phyloP scores from a whole-genome alignment of 495 filamentous ascomycete genomes.

The Podospora tetraspora region DNA sequence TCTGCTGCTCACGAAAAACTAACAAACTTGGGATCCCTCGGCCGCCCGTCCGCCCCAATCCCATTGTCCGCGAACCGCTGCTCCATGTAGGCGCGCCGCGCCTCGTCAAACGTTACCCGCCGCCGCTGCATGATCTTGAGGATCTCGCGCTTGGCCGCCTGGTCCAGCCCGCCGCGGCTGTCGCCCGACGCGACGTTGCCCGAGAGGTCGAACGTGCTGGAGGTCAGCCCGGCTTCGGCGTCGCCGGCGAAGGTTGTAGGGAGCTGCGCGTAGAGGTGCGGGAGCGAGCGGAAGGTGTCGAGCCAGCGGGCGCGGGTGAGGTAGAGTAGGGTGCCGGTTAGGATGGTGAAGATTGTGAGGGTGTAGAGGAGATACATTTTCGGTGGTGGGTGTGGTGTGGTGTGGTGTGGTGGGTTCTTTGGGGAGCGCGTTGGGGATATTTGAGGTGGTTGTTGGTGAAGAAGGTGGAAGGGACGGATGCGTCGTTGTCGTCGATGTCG shows the following conservation, averaged over 20 bases:
- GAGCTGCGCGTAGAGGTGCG: constrained; percentile 64
- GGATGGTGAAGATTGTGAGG: constrained; percentile 56
- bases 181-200: constrained; percentile 76
- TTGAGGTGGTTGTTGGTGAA: neutral
- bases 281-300: constrained; percentile 55
- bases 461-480: neutral
- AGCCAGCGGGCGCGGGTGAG: constrained; percentile 75
- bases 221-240: constrained; percentile 78
- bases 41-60: constrained; percentile 81
- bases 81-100: constrained; percentile 76
- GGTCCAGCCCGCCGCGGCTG: constrained; percentile 71
- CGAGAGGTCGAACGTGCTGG: constrained; percentile 70
- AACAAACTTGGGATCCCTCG: constrained; percentile 90
- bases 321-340: constrained; percentile 62
- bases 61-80: constrained; percentile 76
- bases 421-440: neutral
- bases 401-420: neutral
- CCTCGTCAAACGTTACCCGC: constrained; percentile 83
- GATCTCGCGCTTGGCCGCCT: constrained; percentile 70
- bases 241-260: constrained; percentile 65
- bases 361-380: constrained; percentile 76
- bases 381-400: constrained; percentile 25
- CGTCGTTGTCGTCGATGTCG: neutral
- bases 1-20: constrained; percentile 64
- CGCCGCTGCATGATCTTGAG: constrained; percentile 77